Percentiles rank a stretch among this genome's conserved stretches.
These are phyloP conservation scores for Suillus discolor DNA, from an alignment of 768 basidiomycete genomes.

Conservation along the genomic window DNA sequence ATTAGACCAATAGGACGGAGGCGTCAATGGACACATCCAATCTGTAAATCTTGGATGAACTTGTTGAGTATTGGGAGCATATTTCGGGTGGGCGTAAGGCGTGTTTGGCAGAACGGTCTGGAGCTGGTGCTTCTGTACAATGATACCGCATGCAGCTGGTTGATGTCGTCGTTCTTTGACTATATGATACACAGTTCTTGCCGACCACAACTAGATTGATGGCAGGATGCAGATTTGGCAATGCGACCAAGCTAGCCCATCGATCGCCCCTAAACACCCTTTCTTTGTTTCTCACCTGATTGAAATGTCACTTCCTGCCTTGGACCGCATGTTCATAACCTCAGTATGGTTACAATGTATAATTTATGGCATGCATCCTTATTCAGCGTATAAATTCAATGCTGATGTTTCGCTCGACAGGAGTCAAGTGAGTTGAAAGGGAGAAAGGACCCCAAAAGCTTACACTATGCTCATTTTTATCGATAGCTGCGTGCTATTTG, in stretches of 20 bases:
- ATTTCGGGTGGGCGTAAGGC: not conserved
- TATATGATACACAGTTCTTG: not conserved
- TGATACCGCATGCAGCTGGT: not conserved
- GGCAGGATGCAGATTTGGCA: not conserved
- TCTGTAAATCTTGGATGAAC: not conserved
- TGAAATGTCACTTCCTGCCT: not conserved
- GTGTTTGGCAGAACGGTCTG: not conserved
- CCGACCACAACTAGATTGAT: not conserved
- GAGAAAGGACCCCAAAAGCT: not conserved
- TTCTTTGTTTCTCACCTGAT: not conserved
- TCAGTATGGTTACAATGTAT: slow-evolving; percentile 8
- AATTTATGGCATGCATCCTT: slow-evolving; percentile 9
- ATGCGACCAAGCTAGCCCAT: not conserved
- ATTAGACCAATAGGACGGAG: not conserved
- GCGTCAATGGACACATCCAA: not conserved
- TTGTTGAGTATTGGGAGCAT: not conserved
- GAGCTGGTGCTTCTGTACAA: not conserved
- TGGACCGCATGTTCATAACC: slow-evolving; percentile 10
- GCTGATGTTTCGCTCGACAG: not conserved
- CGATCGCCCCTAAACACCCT: not conserved
- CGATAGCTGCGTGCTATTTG: slow-evolving; percentile 10
- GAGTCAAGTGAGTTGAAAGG: slow-evolving; percentile 9
- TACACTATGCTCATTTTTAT: not conserved
- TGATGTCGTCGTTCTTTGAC: not conserved
- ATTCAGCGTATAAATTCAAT: not conserved